phyloP scores from a whole-genome alignment of 164 flowering plant genomes.

The grape (Vitis vinifera) region DNA sequence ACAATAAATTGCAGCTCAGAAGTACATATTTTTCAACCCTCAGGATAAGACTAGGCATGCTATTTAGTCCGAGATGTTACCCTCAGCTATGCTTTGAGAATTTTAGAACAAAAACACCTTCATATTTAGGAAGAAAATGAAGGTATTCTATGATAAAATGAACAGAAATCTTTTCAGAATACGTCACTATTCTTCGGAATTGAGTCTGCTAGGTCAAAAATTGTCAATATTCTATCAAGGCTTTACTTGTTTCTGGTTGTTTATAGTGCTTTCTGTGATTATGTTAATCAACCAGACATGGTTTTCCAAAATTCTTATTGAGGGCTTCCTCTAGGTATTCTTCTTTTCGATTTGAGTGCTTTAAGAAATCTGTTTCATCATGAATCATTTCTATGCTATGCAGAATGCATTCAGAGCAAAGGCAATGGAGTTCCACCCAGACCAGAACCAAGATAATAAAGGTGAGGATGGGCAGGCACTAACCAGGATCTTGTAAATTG shows the following conservation, averaged over 20 bases:
- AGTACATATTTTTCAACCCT: not conserved
- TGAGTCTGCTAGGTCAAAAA: not conserved
- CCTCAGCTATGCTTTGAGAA: not conserved
- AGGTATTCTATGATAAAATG: not conserved
- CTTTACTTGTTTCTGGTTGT: too few species aligned
- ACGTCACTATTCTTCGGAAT: not conserved
- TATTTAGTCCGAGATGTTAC: not conserved
- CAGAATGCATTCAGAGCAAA: conserved; percentile 90
- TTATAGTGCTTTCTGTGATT: too few species aligned
- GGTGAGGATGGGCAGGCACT: conserved; percentile 36
- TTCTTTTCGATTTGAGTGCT: not conserved
- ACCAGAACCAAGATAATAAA: conserved; percentile 92
- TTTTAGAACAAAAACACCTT: not conserved
- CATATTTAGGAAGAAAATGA: not conserved
- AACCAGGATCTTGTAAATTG: not conserved
- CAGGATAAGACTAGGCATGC: not conserved
- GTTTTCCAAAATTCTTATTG: too few species aligned
- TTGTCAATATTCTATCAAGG: not conserved
- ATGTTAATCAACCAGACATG: too few species aligned
- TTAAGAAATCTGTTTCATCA: not conserved
- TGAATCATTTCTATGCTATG: conserved; percentile 1
- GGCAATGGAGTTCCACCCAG: conserved; percentile 93
- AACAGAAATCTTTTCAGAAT: not conserved
- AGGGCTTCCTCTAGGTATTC: not conserved
- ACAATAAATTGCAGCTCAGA: too few species aligned